A percentile compares a stretch with the other conserved stretches of the same genome.
Evolutionary conservation across 352 stramenopile species (phyloP).

Genomic region (Pythium brassicae): DNA sequence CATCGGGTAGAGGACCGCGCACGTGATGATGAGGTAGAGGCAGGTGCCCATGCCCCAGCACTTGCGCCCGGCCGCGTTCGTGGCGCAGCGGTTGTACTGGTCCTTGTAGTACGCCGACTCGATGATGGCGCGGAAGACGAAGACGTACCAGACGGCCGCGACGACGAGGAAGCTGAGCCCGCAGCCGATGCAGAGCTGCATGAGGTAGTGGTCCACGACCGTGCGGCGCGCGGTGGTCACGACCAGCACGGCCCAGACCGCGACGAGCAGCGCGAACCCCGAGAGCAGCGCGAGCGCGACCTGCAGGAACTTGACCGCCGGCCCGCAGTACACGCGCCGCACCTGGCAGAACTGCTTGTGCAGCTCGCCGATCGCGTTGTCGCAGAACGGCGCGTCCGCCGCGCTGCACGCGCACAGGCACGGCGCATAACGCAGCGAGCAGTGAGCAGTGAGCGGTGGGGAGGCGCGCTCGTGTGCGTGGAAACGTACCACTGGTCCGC

Average conservation of each 20-base stretch:
- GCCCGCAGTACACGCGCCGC: slow-evolving; percentile 64
- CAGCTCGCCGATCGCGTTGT: slow-evolving; percentile 48
- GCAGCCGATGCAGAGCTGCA: slow-evolving; percentile 66
- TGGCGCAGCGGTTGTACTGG: slow-evolving; percentile 66
- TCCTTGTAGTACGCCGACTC: slow-evolving; percentile 79
- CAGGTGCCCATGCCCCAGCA: slow-evolving; percentile 72
- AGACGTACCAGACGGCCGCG: slow-evolving; percentile 62
- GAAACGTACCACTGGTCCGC: slow-evolving; percentile 55
- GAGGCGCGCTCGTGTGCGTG: no score
- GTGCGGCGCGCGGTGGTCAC: slow-evolving; percentile 53
- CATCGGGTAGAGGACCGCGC: slow-evolving; percentile 49
- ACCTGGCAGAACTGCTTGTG: slow-evolving; percentile 76
- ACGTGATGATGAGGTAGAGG: slow-evolving; percentile 52
- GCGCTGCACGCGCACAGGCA: no score
- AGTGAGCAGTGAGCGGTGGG: background rate
- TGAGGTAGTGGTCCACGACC: slow-evolving; percentile 61
- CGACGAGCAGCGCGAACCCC: slow-evolving; percentile 35
- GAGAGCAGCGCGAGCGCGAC: slow-evolving; percentile 46
- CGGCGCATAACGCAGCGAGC: no score
- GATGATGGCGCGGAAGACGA: slow-evolving; percentile 55
- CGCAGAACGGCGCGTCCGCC: slow-evolving; percentile 38
- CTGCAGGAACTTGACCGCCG: slow-evolving; percentile 52
- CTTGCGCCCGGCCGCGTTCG: slow-evolving; percentile 44
- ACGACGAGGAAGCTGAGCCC: slow-evolving; percentile 40
- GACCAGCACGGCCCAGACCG: slow-evolving; percentile 48